Percentiles rank a stretch among this genome's conserved stretches.
phyloP scores from a whole-genome alignment of 2,329 filamentous ascomycete species.

The Fusarium odoratissimum region DNA sequence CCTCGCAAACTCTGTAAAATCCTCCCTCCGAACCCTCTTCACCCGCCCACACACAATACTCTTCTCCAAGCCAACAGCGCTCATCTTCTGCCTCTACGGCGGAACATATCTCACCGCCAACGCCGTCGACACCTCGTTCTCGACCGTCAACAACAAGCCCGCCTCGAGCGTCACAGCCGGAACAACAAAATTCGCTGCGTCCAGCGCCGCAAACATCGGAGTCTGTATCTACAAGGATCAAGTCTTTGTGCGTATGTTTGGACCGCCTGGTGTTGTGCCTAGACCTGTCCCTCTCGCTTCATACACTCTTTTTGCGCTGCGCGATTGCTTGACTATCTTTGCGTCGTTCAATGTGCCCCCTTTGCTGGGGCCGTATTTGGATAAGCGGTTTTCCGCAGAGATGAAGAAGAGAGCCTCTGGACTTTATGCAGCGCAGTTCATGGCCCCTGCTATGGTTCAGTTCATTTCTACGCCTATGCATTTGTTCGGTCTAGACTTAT shows the following conservation, averaged over 20 bases:
- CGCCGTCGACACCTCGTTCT: slow-evolving; percentile 80
- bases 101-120: slow-evolving; percentile 93
- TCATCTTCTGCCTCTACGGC: slow-evolving; percentile 82
- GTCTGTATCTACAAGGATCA: slow-evolving; percentile 92
- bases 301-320: slow-evolving; percentile 81
- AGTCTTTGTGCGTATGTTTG: slow-evolving; percentile 85
- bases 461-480: slow-evolving; percentile 85
- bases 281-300: slow-evolving; percentile 74
- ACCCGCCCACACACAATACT: slow-evolving; percentile 70
- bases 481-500: slow-evolving; percentile 85
- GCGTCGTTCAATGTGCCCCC: slow-evolving; percentile 91
- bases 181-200: slow-evolving; percentile 82
- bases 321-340: slow-evolving; percentile 91
- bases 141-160: slow-evolving; percentile 69
- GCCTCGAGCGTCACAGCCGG: slow-evolving; percentile 77
- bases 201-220: slow-evolving; percentile 83
- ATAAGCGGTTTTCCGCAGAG: slow-evolving; percentile 63
- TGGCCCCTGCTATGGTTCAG: slow-evolving; percentile 83
- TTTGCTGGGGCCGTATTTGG: slow-evolving; percentile 77
- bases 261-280: slow-evolving; percentile 64
- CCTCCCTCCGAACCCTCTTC: slow-evolving; percentile 67
- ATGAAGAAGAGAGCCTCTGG: slow-evolving; percentile 59
- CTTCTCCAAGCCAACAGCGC: slow-evolving; percentile 72
- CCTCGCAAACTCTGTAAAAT: slow-evolving; percentile 68
- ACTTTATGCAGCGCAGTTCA: slow-evolving; percentile 79